Evolutionary conservation across 2,329 filamentous ascomycete genomes (phyloP), one percentile per base, ranked within the genome.

Genomic region (Hymenoscyphus repandus): DNA sequence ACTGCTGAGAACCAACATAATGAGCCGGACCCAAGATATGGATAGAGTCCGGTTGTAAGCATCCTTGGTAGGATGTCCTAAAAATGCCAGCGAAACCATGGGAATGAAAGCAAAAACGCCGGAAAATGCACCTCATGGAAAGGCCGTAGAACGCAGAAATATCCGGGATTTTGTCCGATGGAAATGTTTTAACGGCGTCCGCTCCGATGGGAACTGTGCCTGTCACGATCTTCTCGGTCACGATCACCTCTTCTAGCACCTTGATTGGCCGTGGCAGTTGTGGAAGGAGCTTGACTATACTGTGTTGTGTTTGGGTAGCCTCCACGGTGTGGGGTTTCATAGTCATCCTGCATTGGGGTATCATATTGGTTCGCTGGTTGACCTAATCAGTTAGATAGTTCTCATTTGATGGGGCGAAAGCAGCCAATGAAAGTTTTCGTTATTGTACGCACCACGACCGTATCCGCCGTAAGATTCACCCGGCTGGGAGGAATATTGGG

Each of bases 401-500:
- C 54, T 59, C 54, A 53, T 55, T 58, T 48, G 22, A 37, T 45
- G 54, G 34, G 46, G 37, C 30, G 40, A 31, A 45, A 33, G 53
- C 46, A 49, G n/a, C 17, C 10, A 52, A 49, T 45, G 54, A 55
- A 54, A 47, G 52, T 51, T 56, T 45, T 50, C 53, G 52, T 65
- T 50, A 59, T 53, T 56, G 70, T 77, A 83, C 76, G 75, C 75
- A 79, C 80, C 78, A 74, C 79, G 79, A 70, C 77, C 77, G 39
- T 27, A 27, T 27, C 38, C 38, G 59, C 77, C 79, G 57, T 75
- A 74, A 41, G 77, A 70, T 65, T 81, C 78, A 64, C 70, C 65
- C 53, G 76, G 71, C 62, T 76, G 76, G 20, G 58, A 49, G 5
- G 58, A 27, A 58, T 62, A 62, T 58, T 69, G 63, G 47, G 66